Evolutionary conservation across 2,329 filamentous ascomycete genomes (phyloP).

Genomic region (Fusarium sambucinum): DNA sequence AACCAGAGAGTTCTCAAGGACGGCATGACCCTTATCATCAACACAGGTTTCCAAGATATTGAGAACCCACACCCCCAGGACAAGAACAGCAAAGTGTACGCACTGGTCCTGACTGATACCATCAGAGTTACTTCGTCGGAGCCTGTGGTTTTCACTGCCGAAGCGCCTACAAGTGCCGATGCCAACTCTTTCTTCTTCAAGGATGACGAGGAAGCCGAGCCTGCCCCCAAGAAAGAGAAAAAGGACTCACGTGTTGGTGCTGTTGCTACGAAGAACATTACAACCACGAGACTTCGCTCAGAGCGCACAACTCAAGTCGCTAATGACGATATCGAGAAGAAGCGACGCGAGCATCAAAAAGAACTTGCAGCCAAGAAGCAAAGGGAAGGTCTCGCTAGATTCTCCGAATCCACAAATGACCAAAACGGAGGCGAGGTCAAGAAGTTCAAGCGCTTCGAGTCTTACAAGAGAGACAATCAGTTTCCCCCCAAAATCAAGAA

Average conservation of each 20-base stretch:
- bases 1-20: slow-evolving; percentile 87
- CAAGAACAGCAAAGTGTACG: slow-evolving; percentile 90
- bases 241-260: slow-evolving; percentile 85
- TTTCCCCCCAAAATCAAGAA: slow-evolving; percentile 86
- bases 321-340: slow-evolving; percentile 87
- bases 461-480: slow-evolving; percentile 97
- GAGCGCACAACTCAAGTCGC: slow-evolving; percentile 86
- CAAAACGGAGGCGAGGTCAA: slow-evolving; percentile 94
- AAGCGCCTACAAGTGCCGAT: slow-evolving; percentile 90
- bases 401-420: slow-evolving; percentile 85
- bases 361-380: slow-evolving; percentile 89
- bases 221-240: slow-evolving; percentile 90
- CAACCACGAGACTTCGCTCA: slow-evolving; percentile 89
- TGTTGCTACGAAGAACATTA: slow-evolving; percentile 94
- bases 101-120: slow-evolving; percentile 91
- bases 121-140: slow-evolving; percentile 86
- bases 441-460: slow-evolving; percentile 99
- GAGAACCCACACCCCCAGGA: slow-evolving; percentile 89
- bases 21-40: slow-evolving; percentile 95
- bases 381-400: slow-evolving; percentile 85
- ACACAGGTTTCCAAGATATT: slow-evolving; percentile 89
- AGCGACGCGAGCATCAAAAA: slow-evolving; percentile 91
- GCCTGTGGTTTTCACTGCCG: slow-evolving; percentile 90
- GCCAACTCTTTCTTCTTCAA: slow-evolving; percentile 99
- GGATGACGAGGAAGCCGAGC: slow-evolving; percentile 89